These are phyloP conservation scores for Cladosporium sp. DNA, from an alignment of 2,329 filamentous ascomycete genomes.

Conservation along the genomic window DNA sequence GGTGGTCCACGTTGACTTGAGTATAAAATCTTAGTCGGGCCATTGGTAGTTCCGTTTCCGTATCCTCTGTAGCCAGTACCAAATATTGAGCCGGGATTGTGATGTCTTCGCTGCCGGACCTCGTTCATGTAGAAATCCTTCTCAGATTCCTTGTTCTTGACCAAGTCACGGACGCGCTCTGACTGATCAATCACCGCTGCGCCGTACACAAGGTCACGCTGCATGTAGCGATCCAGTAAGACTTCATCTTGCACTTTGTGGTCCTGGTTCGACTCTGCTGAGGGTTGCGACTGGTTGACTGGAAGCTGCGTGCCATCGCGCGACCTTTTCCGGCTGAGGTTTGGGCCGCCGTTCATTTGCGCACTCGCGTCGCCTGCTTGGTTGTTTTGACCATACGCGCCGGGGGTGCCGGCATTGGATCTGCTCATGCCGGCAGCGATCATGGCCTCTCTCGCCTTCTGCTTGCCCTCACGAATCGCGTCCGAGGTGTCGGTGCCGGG, in stretches of 20 bases:
- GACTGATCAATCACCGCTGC: constrained; percentile 49
- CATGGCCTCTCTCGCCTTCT: constrained; percentile 57
- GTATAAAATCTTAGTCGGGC: constrained; percentile 66
- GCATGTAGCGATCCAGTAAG: constrained; percentile 60
- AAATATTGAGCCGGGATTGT: constrained; percentile 57
- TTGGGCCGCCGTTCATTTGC: constrained; percentile 33
- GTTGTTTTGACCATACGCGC: constrained; percentile 4
- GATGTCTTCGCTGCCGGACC: constrained; percentile 58
- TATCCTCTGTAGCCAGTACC: constrained; percentile 79
- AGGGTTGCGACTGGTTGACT: constrained; percentile 24
- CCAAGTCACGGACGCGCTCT: constrained; percentile 40
- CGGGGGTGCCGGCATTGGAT: constrained; percentile 18
- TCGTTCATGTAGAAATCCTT: constrained; percentile 62
- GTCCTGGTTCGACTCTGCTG: constrained; percentile 14
- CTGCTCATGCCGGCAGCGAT: constrained; percentile 46
- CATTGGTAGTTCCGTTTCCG: constrained; percentile 79
- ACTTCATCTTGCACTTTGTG: constrained; percentile 26
- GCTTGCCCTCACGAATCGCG: constrained; percentile 55
- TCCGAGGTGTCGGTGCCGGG: constrained; percentile 29
- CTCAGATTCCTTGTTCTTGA: constrained; percentile 62
- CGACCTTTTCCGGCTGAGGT: constrained; percentile 53
- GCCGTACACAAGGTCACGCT: constrained; percentile 58
- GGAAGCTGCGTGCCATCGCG: constrained; percentile 54
- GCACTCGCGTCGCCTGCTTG: constrained; percentile 23
- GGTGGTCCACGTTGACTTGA: constrained; percentile 70